Evolutionary conservation across 148 eudicot genomes (phyloP), one percentile per base, ranked within the genome.

Genomic region (Amaranthus cruentus): DNA sequence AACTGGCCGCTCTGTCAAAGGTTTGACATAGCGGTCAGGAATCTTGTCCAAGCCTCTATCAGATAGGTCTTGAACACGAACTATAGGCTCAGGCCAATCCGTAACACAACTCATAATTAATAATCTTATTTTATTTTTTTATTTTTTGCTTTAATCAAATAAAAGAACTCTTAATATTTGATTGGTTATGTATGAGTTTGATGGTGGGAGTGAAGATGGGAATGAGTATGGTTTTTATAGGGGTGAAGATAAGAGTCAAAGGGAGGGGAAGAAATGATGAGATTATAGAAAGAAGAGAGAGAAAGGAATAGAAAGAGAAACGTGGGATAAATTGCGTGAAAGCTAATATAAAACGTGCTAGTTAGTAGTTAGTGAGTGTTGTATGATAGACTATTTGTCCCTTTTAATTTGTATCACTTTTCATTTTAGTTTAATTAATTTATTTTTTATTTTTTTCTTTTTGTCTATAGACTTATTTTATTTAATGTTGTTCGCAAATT

Each of bases 31-130:
- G 28, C 88, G 77, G 21, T 74, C 75, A 0, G 98, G 98, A 58
- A 91, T 85, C 2, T 62, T 6, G 55, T 62, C 44, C 4, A 70
- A 12, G 6, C 91, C 89, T 4, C 83, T 80, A 0, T 93, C 93
- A 9, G 98, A 87, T 28, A 95, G 56, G 9, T 90, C 81, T 68
- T 95, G 98, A 82, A 95, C 98, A 0, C 92, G 89, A 42, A 91
- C 74, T 12, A 93, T 81, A 3, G 97, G 98, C 64, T 91, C 98
- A 0, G 98, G 98, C 98, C 98, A 93, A 13, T 82, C 91, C 55
- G 70, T 64, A 0, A 76, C 55, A 73, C 79, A 73, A 62, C 58
- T 83, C 88, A 86, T 88, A 2, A 43, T 42, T 4, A 57, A 6
- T 57, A 3, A 14, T 57, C 38, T 66, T 46, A 5, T 12, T 2